A percentile compares a stretch with the other conserved stretches of the same genome.
phyloP scores from a whole-genome alignment of 2,329 filamentous ascomycete species.

The Pseudogymnoascus sp. region DNA sequence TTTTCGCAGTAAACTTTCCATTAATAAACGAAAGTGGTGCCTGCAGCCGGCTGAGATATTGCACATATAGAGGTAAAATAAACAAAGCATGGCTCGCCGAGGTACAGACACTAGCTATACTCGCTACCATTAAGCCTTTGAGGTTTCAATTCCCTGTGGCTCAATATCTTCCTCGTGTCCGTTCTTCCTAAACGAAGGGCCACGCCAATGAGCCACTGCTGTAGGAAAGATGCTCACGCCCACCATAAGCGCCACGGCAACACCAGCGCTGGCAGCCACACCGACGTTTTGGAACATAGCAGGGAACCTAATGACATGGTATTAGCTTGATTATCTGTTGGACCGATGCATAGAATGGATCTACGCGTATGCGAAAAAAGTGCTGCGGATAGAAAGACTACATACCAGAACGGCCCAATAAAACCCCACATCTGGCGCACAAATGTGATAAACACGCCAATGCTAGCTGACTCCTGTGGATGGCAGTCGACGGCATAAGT shows the following conservation, averaged over 20 bases:
- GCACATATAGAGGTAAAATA: not conserved
- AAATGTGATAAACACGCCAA: constrained; percentile 51
- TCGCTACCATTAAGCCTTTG: not conserved
- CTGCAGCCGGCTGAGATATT: not conserved
- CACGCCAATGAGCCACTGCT: constrained; percentile 24
- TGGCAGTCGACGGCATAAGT: constrained; percentile 54
- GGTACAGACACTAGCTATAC: not conserved
- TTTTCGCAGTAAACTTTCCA: not conserved
- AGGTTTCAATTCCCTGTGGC: not conserved
- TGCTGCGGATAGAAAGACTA: not conserved
- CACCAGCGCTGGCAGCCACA: constrained; percentile 27
- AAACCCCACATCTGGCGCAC: constrained; percentile 47
- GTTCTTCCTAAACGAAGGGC: not conserved
- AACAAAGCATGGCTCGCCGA: not conserved
- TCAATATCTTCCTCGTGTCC: not conserved
- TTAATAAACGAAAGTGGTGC: not conserved
- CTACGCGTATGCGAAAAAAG: not conserved
- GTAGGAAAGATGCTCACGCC: constrained; percentile 27
- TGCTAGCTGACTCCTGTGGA: constrained; percentile 40
- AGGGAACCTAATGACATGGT: constrained; percentile 27
- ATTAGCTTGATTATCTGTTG: constrained; percentile 9
- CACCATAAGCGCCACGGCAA: constrained; percentile 30
- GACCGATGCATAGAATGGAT: not conserved
- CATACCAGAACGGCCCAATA: constrained; percentile 20
- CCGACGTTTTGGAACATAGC: constrained; percentile 31